These are phyloP conservation scores for Trichoderma sp. DNA, from an alignment of 2,329 filamentous ascomycete species.

Conservation along the genomic window DNA sequence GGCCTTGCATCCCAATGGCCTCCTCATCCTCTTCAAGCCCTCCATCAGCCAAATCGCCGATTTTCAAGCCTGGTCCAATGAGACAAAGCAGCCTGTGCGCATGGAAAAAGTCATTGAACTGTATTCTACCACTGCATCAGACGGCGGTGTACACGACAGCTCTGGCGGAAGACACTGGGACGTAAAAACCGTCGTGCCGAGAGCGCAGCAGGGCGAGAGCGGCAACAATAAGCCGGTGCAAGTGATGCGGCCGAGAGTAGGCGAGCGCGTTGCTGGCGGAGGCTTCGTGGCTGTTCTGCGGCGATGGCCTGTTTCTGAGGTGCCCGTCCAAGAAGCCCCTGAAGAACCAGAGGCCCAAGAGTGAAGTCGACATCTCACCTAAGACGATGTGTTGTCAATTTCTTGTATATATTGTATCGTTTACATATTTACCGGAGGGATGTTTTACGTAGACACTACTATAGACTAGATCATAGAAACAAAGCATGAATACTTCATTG, in stretches of 20 bases:
- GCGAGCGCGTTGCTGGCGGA: constrained; percentile 42
- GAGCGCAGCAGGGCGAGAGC: constrained; percentile 25
- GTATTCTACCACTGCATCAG: constrained; percentile 41
- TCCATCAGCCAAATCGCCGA: constrained; percentile 76
- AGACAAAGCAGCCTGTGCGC: constrained; percentile 53
- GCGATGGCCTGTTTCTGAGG: constrained; percentile 32
- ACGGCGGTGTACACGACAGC: constrained; percentile 48
- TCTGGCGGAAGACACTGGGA: constrained; percentile 64
- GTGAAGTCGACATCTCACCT: not conserved
- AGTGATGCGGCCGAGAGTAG: constrained; percentile 46
- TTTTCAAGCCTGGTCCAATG: constrained; percentile 52
- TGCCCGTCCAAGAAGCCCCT: not conserved
- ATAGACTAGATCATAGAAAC: not conserved
- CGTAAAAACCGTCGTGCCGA: constrained; percentile 50
- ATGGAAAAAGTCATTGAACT: constrained; percentile 64
- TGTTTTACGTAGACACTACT: not conserved
- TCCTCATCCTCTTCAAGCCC: constrained; percentile 71
- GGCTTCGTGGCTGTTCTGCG: constrained; percentile 45
- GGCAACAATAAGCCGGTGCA: constrained; percentile 34
- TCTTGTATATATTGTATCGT: not conserved
- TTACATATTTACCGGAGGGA: not conserved
- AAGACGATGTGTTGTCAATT: not conserved
- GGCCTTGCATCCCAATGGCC: constrained; percentile 65
- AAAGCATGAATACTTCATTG: not conserved
- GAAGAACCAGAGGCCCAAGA: constrained; percentile 2